Percentiles rank a stretch among this genome's conserved stretches.
These are phyloP conservation scores for Pseudonitzschia delicatissima DNA, from an alignment of 108 stramenopile species.

Conservation along the genomic window DNA sequence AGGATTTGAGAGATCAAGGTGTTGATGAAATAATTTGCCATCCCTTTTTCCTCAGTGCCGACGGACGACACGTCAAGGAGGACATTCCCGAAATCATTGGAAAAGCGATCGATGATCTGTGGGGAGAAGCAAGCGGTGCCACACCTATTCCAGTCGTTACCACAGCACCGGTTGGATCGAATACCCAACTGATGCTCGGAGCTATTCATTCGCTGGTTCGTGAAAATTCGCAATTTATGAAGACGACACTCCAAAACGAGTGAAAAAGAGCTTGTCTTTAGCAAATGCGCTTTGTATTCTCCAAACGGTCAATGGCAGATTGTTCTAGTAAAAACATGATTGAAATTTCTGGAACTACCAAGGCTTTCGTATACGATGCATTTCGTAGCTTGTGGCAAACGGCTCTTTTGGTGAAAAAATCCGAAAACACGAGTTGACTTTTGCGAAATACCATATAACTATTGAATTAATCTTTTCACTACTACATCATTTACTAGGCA, in stretches of 20 bases:
- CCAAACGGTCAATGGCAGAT: too few species aligned
- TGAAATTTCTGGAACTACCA: too few species aligned
- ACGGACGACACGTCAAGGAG: slow-evolving; percentile 78
- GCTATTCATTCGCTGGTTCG: slow-evolving; percentile 46
- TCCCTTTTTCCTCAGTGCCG: slow-evolving; percentile 86
- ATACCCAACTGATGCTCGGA: slow-evolving; percentile 49
- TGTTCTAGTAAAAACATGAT: too few species aligned
- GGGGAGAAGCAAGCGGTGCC: slow-evolving; percentile 5
- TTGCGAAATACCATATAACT: too few species aligned
- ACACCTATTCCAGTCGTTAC: slow-evolving; percentile 35
- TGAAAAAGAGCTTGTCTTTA: too few species aligned
- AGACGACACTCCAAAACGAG: neutral
- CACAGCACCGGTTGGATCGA: slow-evolving; percentile 52
- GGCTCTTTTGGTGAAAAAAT: too few species aligned
- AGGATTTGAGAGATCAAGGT: slow-evolving; percentile 46
- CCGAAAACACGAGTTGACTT: too few species aligned
- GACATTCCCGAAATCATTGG: slow-evolving; percentile 85
- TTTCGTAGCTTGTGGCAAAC: too few species aligned
- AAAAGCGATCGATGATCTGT: slow-evolving; percentile 56
- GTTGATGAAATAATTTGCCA: slow-evolving; percentile 81
- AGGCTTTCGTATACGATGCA: too few species aligned
- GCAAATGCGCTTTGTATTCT: too few species aligned
- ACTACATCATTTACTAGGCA: too few species aligned
- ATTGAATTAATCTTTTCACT: too few species aligned
- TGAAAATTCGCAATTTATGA: slow-evolving; percentile 4